Conservation (phyloP, 73 alveolate species). For the Tetrahymena thermophila region DNA sequence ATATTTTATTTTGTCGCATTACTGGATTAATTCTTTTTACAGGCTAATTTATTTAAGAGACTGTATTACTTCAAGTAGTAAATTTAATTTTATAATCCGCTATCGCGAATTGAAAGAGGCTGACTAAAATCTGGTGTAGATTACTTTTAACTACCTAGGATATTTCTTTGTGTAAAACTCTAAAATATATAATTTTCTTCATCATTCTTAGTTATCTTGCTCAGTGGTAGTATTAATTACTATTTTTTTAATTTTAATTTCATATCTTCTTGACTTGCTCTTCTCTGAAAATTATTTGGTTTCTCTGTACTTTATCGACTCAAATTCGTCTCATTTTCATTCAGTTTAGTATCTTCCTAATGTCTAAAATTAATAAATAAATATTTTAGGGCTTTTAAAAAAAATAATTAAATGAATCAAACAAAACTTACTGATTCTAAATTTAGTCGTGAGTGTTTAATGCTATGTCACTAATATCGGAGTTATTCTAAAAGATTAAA, state of each 20-base stretch:
- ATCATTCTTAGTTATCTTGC: neutral
- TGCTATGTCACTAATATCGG: neutral
- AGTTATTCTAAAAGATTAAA: neutral
- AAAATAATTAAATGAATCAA: neutral
- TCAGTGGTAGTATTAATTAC: neutral
- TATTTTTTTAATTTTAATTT: neutral
- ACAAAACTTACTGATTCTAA: neutral
- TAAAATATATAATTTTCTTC: neutral
- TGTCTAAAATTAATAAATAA: neutral
- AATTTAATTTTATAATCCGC: neutral
- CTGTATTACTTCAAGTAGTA: neutral
- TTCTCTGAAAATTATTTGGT: neutral
- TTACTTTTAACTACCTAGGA: neutral
- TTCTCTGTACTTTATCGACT: neutral
- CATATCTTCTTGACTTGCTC: neutral
- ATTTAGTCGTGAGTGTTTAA: neutral
- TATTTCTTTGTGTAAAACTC: neutral
- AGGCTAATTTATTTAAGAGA: neutral
- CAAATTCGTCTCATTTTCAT: neutral
- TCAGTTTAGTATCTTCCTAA: neutral
- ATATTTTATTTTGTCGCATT: neutral
- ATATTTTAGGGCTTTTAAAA: neutral
- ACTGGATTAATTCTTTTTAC: neutral
- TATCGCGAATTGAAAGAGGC: neutral
- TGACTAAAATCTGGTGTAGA: neutral